Evolutionary conservation across 2,329 filamentous ascomycete species (phyloP), one percentile per base, ranked within the genome.

Genomic region (Sodiomyces alkalinus): DNA sequence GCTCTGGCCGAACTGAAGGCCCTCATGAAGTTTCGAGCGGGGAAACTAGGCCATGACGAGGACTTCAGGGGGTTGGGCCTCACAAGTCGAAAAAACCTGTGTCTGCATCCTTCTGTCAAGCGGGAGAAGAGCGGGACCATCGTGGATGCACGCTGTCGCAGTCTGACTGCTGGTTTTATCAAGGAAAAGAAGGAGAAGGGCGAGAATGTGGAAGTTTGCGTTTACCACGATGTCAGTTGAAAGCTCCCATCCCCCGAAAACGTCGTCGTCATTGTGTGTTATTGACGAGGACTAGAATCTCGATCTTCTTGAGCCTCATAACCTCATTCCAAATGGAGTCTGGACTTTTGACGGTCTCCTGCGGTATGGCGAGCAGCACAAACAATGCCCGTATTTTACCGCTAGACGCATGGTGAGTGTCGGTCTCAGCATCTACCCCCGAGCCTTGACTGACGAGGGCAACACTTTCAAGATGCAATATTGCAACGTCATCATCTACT

Each of bases 401-500:
- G 81, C 83, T 10, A 69, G 90, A 33, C 74, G 90, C 38, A 98
- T 98, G 90, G 80, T 82, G 53, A 44, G 62, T 42, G 13, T 30
- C 18, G n/a, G n/a, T n/a, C n/a, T n/a, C n/a, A n/a, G n/a, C 12
- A 14, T 29, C 15, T 14, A 19, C n/a, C 27, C 19, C 17, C 7
- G 10, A 12, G 3, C 5, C 7, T 2, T 41, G 14, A 39, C 35
- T 28, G 16, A 17, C 10, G n/a, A n/a, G n/a, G n/a, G n/a, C n/a
- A n/a, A n/a, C n/a, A 10, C 21, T 18, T 7, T 18, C 10, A 39
- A 85, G 79, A 96, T 98, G 87, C 79, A 90, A 44, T 96, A 86
- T 48, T 98, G 90, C 66, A 96, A 98, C 49, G 85, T 98, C 47
- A 94, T 98, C 46, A 98, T 98, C 41, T 98, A 98, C 58, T 98